Percentiles rank a stretch among this genome's conserved stretches.
Evolutionary conservation across 163 green algal genomes (phyloP).

Genomic region (Scenedesmus sp.): DNA sequence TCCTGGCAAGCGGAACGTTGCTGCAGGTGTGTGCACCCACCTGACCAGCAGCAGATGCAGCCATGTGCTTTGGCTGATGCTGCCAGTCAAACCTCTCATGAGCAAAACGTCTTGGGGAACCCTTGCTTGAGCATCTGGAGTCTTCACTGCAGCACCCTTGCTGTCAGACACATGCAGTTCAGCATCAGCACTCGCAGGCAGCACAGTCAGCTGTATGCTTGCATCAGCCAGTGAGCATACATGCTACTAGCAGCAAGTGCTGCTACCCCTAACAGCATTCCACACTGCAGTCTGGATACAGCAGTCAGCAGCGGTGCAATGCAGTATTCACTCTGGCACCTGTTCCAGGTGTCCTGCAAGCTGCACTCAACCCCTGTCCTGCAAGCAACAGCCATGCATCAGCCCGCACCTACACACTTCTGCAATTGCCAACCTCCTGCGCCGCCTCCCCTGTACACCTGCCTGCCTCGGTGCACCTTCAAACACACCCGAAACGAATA

Average conservation of each 20-base stretch:
- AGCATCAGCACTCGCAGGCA: not conserved
- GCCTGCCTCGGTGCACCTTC: not conserved
- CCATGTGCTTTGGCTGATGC: not conserved
- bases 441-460: too few species aligned
- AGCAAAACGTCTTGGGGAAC: not conserved
- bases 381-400: not conserved
- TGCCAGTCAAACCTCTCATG: not conserved
- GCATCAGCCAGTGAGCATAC: not conserved
- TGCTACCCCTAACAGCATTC: not conserved
- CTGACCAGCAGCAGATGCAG: conserved; percentile 3
- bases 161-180: not conserved
- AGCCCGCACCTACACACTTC: not conserved
- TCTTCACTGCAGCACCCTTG: not conserved
- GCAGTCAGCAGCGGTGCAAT: too few species aligned
- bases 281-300: not conserved
- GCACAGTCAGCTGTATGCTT: not conserved
- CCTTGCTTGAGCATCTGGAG: not conserved
- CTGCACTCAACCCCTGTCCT: not conserved
- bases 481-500: not conserved
- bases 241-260: not conserved
- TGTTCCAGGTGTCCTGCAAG: not conserved
- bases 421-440: not conserved
- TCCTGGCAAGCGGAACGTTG: not conserved
- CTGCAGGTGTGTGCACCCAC: conserved; percentile 3
- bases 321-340: not conserved